A percentile compares a stretch with the other conserved stretches of the same genome.
phyloP scores from a whole-genome alignment of 2,329 filamentous ascomycete species.

The Sclerotinia subarctica region DNA sequence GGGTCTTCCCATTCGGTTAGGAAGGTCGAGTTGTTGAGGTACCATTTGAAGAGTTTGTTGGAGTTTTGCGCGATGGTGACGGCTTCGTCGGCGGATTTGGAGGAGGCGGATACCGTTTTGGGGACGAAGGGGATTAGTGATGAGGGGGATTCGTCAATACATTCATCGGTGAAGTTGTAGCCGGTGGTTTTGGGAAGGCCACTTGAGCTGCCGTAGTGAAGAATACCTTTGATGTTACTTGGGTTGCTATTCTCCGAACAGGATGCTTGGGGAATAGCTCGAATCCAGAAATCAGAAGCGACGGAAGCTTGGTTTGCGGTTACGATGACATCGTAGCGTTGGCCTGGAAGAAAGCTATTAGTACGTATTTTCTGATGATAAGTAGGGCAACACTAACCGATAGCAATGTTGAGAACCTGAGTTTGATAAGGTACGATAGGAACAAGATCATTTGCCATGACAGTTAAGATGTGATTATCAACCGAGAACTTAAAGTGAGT shows the following conservation, averaged over 20 bases:
- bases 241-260: constrained; percentile 57
- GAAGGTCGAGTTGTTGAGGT: constrained; percentile 47
- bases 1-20: constrained; percentile 48
- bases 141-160: constrained; percentile 35
- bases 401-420: constrained; percentile 54
- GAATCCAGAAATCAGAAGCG: constrained; percentile 53
- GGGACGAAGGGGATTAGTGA: constrained; percentile 34
- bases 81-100: constrained; percentile 23
- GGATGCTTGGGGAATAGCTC: constrained; percentile 50
- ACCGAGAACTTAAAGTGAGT: constrained; percentile 46
- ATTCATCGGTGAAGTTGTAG: constrained; percentile 32
- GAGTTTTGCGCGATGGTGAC: constrained; percentile 30
- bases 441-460: constrained; percentile 61
- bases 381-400: constrained; percentile 39
- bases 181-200: constrained; percentile 34
- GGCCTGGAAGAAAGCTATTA: constrained; percentile 33
- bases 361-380: neutral
- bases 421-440: constrained; percentile 25
- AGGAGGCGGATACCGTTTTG: constrained; percentile 21
- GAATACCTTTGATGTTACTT: constrained; percentile 45
- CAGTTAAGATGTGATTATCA: constrained; percentile 53
- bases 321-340: constrained; percentile 45
- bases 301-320: constrained; percentile 45
- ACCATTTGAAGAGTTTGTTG: constrained; percentile 46
- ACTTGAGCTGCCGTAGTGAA: constrained; percentile 46